These are phyloP conservation scores for Mortierella alpina DNA, from an alignment of 192 early-diverging fungal genomes.

Conservation along the genomic window DNA sequence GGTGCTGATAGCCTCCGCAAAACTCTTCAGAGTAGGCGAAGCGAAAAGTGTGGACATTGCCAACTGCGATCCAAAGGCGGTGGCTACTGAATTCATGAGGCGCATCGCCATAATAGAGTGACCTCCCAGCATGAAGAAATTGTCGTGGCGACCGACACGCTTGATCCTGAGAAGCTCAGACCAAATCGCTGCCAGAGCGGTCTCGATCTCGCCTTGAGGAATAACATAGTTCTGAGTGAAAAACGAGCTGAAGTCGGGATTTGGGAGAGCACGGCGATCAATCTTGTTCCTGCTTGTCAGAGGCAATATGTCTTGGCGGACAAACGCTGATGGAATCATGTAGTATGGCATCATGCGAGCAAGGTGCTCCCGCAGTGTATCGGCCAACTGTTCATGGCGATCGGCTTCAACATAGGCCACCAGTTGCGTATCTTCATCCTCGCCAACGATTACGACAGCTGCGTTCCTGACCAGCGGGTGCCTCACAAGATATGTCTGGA, in stretches of 20 bases:
- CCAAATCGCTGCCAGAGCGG: not conserved
- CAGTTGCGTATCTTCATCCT: conserved; percentile 38
- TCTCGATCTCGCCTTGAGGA: not conserved
- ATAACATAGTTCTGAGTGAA: not conserved
- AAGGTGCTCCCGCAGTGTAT: no score
- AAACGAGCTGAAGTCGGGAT: not conserved
- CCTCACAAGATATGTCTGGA: conserved; percentile 12
- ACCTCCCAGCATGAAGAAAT: conserved; percentile 13
- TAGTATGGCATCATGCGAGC: no score
- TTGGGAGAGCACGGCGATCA: conserved; percentile 33
- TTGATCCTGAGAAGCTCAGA: not conserved
- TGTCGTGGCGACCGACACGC: not conserved
- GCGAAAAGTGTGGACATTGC: no score
- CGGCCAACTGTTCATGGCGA: no score
- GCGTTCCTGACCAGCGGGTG: no score
- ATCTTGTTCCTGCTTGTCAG: conserved; percentile 27
- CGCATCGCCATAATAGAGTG: not conserved
- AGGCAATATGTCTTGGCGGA: conserved; percentile 14
- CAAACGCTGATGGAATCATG: conserved; percentile 62
- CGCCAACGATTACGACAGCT: no score
- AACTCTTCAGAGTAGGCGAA: no score
- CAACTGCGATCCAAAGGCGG: no score
- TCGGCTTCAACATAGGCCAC: conserved; percentile 70
- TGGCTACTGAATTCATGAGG: no score
- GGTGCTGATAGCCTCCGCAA: no score